Evolutionary conservation across 441 rosid species (phyloP).

Genomic region (Erysimum pusillum): DNA sequence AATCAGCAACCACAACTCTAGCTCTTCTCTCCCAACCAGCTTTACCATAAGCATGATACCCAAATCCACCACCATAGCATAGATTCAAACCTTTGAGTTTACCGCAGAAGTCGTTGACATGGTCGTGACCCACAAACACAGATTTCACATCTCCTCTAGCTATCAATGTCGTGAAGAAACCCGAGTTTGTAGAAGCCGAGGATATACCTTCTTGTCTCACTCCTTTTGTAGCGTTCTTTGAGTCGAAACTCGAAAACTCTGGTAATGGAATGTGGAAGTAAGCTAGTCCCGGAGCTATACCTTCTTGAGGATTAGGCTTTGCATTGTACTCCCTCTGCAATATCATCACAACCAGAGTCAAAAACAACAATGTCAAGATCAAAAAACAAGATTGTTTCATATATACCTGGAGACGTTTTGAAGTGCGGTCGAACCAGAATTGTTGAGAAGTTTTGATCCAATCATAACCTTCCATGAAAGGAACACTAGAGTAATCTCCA

Average conservation of each 20-base stretch:
- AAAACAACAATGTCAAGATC: background rate
- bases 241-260: slow-evolving; percentile 63
- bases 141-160: slow-evolving; percentile 88
- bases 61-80: slow-evolving; percentile 89
- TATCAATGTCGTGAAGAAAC: slow-evolving; percentile 83
- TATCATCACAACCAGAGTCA: slow-evolving; percentile 31
- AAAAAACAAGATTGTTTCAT: background rate
- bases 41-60: slow-evolving; percentile 93
- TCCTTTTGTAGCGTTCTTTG: slow-evolving; percentile 63
- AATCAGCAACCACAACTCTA: slow-evolving; percentile 68
- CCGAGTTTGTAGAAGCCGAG: slow-evolving; percentile 74
- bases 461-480: slow-evolving; percentile 62
- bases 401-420: slow-evolving; percentile 74
- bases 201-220: slow-evolving; percentile 73
- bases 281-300: slow-evolving; percentile 80
- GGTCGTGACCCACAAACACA: slow-evolving; percentile 89
- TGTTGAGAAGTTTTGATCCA: slow-evolving; percentile 91
- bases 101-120: slow-evolving; percentile 88
- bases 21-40: slow-evolving; percentile 93
- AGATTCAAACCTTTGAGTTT: slow-evolving; percentile 63
- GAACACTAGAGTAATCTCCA: slow-evolving; percentile 83
- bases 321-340: slow-evolving; percentile 62
- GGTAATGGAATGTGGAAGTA: slow-evolving; percentile 93
- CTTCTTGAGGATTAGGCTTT: slow-evolving; percentile 63
- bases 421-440: slow-evolving; percentile 73